Base-by-base conservation (phyloP, 2,329 filamentous ascomycete genomes). In the Fusarium acutatum region DNA sequence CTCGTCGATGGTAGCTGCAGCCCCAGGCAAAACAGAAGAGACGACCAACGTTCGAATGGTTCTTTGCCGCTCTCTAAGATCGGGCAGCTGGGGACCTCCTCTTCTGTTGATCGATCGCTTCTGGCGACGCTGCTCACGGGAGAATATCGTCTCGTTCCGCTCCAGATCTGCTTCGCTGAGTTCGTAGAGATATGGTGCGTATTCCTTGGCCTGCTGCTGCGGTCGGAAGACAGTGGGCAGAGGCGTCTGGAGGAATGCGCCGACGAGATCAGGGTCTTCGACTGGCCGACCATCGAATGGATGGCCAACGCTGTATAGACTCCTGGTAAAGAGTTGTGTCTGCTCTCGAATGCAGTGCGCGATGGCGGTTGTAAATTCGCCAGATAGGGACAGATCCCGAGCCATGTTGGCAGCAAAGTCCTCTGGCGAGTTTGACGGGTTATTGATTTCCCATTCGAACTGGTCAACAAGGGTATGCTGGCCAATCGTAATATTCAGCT, bases 371-470 rank as follows among this genome's bases (percentile, higher is more conserved):
- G 94, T 95, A 79, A 99, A 99, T 82, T 99, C 96, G 72, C 96
- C 96, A 2, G 94, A 94, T 24, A 99, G 88, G 9, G 95, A 95
- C 32, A 99, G 88, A 79, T 99, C 96, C 67, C 91, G 90, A 1
- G 95, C 91, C 94, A 98, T 97, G 80, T 92, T 92, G 69, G 90
- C 87, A 32, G 96, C 96, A 81, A 99, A 99, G 65, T 97, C 94
- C 83, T 99, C 96, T 6, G 96, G 95, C 0, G 93, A 97, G 81
- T 99, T 99, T 61, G 92, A 85, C 0, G 95, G 93, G 81, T 97
- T 97, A 83, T 98, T 98, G 80, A 98, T 95, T 77, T 99, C 96
- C 96, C 96, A 99, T 83, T 99, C 96, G 71, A 99, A 98, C 81
- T 98, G 96, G 79, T 99, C 96, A 40, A 98, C 92, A 32, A 99